Percentiles rank a stretch among this genome's conserved stretches.
phyloP scores from a whole-genome alignment of 495 filamentous ascomycete genomes.

The Penicillium cinerascens region DNA sequence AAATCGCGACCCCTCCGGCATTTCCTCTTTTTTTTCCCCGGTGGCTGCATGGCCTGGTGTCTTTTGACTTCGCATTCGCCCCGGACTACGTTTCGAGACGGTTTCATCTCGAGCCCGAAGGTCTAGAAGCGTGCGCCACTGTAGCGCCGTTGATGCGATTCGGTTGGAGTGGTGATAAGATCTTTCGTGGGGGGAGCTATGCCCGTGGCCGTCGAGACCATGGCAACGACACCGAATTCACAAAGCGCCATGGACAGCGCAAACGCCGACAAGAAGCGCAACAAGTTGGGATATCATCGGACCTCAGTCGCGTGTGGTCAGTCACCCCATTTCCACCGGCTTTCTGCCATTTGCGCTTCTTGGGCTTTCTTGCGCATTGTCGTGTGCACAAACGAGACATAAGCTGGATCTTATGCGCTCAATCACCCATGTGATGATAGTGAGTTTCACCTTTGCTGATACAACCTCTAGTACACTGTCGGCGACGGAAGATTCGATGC shows the following conservation, averaged over 20 bases:
- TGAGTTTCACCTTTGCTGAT: neutral
- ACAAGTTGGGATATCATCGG: slow-evolving; percentile 95
- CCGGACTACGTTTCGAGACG: slow-evolving; percentile 3
- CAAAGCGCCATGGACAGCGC: slow-evolving; percentile 48
- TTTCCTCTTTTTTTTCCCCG: neutral
- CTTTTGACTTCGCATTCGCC: slow-evolving; percentile 7
- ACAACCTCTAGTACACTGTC: slow-evolving; percentile 73
- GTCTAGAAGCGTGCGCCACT: neutral
- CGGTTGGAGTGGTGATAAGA: slow-evolving; percentile 30
- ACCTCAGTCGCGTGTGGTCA: slow-evolving; percentile 97
- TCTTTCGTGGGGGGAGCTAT: slow-evolving; percentile 34
- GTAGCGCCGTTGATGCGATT: slow-evolving; percentile 33
- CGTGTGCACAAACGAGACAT: neutral
- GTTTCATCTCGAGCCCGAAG: neutral
- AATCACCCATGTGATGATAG: neutral
- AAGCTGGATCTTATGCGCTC: neutral
- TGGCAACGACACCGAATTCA: slow-evolving; percentile 65
- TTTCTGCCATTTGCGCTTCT: neutral
- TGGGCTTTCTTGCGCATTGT: slow-evolving; percentile 1
- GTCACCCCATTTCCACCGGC: slow-evolving; percentile 31
- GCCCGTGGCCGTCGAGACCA: slow-evolving; percentile 53
- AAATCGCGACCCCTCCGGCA: neutral
- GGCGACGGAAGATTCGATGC: slow-evolving; percentile 92
- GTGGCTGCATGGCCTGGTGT: slow-evolving; percentile 19
- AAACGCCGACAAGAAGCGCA: slow-evolving; percentile 82